Conservation (phyloP, 495 filamentous ascomycete species). For the Podospora anserina region DNA sequence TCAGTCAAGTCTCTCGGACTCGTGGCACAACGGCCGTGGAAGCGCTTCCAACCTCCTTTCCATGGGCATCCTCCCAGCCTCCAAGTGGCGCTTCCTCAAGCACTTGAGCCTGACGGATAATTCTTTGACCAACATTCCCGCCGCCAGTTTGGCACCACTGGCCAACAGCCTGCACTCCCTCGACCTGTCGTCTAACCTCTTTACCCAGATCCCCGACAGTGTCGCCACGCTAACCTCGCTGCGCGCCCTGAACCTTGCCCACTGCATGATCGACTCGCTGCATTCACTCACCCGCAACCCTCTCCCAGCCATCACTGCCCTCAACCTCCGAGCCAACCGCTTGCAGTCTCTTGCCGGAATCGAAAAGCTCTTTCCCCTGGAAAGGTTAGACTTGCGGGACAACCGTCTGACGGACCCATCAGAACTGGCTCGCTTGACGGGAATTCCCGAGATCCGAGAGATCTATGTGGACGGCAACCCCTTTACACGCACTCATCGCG, state of each 20-base stretch:
- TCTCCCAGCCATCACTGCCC: conserved; percentile 85
- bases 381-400: conserved; percentile 86
- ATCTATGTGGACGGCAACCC: conserved; percentile 89
- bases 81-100: conserved; percentile 91
- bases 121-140: conserved; percentile 71
- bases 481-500: conserved; percentile 80
- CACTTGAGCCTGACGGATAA: conserved; percentile 93
- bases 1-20: conserved; percentile 76
- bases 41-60: conserved; percentile 71
- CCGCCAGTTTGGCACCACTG: conserved; percentile 71
- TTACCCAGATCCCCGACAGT: conserved; percentile 86
- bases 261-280: conserved; percentile 96
- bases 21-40: conserved; percentile 58
- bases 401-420: conserved; percentile 87
- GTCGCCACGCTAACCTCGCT: conserved; percentile 76
- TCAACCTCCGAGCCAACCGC: conserved; percentile 89
- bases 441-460: conserved; percentile 85
- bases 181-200: conserved; percentile 87
- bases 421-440: conserved; percentile 84
- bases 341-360: conserved; percentile 86
- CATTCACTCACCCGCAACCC: conserved; percentile 84
- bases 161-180: conserved; percentile 83
- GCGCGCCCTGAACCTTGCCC: conserved; percentile 83
- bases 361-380: conserved; percentile 81
- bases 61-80: conserved; percentile 64